These are phyloP conservation scores for Xylaria multiplex DNA, from an alignment of 2,329 filamentous ascomycete species.

Conservation along the genomic window DNA sequence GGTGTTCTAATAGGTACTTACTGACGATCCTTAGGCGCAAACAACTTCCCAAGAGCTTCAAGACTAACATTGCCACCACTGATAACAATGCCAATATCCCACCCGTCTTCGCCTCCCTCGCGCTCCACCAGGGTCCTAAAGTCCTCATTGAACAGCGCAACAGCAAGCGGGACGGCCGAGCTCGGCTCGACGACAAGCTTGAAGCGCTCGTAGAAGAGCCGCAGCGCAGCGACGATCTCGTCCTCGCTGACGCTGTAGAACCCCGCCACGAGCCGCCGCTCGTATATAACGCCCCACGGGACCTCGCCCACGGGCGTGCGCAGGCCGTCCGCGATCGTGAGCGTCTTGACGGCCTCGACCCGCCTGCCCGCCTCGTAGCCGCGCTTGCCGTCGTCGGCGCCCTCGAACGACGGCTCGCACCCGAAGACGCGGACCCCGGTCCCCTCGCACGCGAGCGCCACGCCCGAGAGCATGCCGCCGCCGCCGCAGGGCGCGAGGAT, in stretches of 20 bases:
- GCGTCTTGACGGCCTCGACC: conserved; percentile 73
- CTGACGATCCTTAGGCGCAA: conserved; percentile 47
- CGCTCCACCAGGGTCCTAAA: conserved; percentile 76
- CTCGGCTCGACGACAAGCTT: conserved; percentile 93
- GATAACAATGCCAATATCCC: conserved; percentile 73
- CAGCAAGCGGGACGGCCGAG: conserved; percentile 84
- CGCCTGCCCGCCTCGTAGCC: conserved; percentile 73
- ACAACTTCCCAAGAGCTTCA: conserved; percentile 63
- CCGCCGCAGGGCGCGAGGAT: conserved; percentile 88
- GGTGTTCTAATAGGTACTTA: neutral
- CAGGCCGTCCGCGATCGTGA: conserved; percentile 90
- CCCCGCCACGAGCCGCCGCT: conserved; percentile 73
- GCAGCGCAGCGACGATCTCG: conserved; percentile 81
- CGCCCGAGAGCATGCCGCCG: conserved; percentile 86
- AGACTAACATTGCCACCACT: conserved; percentile 69
- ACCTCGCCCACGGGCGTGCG: conserved; percentile 81
- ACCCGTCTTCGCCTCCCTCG: conserved; percentile 77
- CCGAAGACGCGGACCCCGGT: conserved; percentile 84
- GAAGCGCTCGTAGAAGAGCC: conserved; percentile 83
- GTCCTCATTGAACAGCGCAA: conserved; percentile 84
- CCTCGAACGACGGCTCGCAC: conserved; percentile 83
- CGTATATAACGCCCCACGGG: conserved; percentile 82
- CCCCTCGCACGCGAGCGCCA: conserved; percentile 78
- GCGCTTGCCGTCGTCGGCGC: conserved; percentile 82
- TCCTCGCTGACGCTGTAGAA: conserved; percentile 81